phyloP scores from a whole-genome alignment of 2,329 filamentous ascomycete genomes.

The Phaeosphaeriaceae sp. region DNA sequence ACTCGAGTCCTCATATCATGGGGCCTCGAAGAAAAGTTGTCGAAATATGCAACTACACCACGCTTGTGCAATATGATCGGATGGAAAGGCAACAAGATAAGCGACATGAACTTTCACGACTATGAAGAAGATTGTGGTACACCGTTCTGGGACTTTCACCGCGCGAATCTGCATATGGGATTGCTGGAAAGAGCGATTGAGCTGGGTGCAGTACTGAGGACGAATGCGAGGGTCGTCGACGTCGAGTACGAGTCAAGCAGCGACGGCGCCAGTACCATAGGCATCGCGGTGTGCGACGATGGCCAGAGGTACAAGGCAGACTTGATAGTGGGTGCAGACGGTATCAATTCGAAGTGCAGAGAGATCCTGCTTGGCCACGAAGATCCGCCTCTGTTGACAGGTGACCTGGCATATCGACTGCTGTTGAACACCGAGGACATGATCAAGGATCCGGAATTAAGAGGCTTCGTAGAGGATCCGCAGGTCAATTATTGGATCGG shows the following conservation, averaged over 20 bases:
- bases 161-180: constrained; percentile 60
- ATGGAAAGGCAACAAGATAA: constrained; percentile 62
- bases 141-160: constrained; percentile 65
- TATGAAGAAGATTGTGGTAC: constrained; percentile 47
- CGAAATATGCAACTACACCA: constrained; percentile 53
- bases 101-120: constrained; percentile 58
- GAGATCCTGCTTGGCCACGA: constrained; percentile 55
- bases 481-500: constrained; percentile 64
- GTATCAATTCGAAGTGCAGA: constrained; percentile 56
- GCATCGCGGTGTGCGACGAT: constrained; percentile 52
- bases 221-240: constrained; percentile 54
- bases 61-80: constrained; percentile 58
- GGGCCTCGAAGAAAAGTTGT: constrained; percentile 56
- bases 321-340: constrained; percentile 59
- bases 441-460: constrained; percentile 57
- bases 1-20: constrained; percentile 58
- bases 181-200: constrained; percentile 58
- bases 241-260: constrained; percentile 43
- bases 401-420: constrained; percentile 61
- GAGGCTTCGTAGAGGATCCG: constrained; percentile 55
- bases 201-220: constrained; percentile 57
- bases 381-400: constrained; percentile 59
- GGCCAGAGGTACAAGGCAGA: constrained; percentile 51
- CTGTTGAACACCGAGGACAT: constrained; percentile 56
- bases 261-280: constrained; percentile 32